phyloP scores from a whole-genome alignment of 345 rosid genomes.

The Citrus reticulata region DNA sequence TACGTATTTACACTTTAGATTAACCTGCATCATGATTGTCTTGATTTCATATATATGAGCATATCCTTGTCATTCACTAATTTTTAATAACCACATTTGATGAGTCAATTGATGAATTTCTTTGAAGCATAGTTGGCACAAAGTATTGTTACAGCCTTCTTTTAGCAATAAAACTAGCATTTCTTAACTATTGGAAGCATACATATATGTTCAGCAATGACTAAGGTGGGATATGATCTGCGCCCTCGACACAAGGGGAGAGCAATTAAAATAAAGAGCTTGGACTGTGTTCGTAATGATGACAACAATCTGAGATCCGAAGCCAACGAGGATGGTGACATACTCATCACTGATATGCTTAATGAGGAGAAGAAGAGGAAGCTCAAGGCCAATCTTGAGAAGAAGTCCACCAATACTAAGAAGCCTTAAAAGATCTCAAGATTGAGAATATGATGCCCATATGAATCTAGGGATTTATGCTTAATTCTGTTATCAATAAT shows the following conservation, averaged over 20 bases:
- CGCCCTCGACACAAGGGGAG: not conserved
- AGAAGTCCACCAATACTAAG: not conserved
- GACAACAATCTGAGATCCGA: not conserved
- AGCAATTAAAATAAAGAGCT: not conserved
- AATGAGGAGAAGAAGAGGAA: not conserved
- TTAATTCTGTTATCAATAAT: not conserved
- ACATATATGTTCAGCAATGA: not conserved
- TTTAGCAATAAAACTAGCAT: not conserved
- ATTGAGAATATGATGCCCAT: not conserved
- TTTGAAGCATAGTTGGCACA: too few relatives aligned
- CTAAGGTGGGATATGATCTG: not conserved
- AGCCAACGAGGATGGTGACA: not conserved
- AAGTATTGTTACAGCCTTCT: too few relatives aligned
- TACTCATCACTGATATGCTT: not conserved
- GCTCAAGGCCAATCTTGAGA: not conserved
- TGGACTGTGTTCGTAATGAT: not conserved
- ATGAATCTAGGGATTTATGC: not conserved
- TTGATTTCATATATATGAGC: too few relatives aligned
- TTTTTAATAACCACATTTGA: too few relatives aligned
- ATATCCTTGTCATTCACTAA: too few relatives aligned
- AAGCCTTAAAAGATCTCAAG: not conserved
- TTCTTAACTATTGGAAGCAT: not conserved
- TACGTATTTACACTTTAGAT: too few relatives aligned
- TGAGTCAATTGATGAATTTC: too few relatives aligned
- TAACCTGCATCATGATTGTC: too few relatives aligned